Evolutionary conservation across 2,329 filamentous ascomycete genomes (phyloP).

Genomic region (Calonectria naviculata): DNA sequence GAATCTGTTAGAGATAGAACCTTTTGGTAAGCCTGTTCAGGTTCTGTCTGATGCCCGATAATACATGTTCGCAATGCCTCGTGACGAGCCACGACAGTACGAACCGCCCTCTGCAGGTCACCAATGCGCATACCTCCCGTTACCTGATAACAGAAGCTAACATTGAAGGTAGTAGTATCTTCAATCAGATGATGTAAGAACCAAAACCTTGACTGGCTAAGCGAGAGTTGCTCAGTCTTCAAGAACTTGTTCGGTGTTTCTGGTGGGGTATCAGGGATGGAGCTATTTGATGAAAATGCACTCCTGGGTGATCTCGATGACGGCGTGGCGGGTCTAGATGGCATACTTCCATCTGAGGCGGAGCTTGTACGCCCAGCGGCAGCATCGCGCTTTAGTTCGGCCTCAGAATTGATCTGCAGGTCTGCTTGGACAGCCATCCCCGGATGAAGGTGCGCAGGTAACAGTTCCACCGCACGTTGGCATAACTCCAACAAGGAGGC

Average conservation of each 20-base stretch:
- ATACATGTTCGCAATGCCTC: slow-evolving; percentile 18
- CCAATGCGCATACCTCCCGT: not conserved
- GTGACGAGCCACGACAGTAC: not conserved
- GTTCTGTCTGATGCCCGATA: not conserved
- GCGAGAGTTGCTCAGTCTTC: not conserved
- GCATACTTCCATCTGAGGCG: no score
- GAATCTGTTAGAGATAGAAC: not conserved
- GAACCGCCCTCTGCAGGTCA: slow-evolving; percentile 3
- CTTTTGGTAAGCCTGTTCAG: not conserved
- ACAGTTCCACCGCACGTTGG: not conserved
- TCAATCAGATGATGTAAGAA: slow-evolving; percentile 15
- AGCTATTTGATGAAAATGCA: no score
- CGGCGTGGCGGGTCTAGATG: no score
- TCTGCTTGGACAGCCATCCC: no score
- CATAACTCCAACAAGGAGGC: slow-evolving; percentile 26
- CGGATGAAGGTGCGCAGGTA: not conserved
- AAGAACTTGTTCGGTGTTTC: not conserved
- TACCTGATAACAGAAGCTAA: not conserved
- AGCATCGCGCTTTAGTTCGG: no score
- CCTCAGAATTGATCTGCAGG: no score
- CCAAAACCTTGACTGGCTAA: slow-evolving; percentile 9
- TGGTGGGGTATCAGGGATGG: no score
- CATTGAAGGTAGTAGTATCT: slow-evolving; percentile 3
- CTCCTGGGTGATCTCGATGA: no score
- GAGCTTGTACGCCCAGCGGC: no score